phyloP scores from a whole-genome alignment of 495 filamentous ascomycete genomes.

The Melanomma pulvis-pyrius region DNA sequence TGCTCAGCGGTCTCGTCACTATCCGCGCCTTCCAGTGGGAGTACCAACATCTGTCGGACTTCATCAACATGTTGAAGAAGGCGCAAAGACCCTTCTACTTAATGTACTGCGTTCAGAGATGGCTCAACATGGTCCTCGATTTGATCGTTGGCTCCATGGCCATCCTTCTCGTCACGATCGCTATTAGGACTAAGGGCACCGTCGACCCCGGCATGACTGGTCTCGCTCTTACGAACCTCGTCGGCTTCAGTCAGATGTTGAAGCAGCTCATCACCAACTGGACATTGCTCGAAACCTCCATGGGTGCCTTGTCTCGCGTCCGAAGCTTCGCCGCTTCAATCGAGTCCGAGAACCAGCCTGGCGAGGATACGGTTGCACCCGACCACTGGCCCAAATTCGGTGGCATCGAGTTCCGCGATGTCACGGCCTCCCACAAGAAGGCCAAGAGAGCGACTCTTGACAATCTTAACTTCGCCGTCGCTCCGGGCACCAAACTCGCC shows the following conservation, averaged over 20 bases:
- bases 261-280: slow-evolving; percentile 46
- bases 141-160: slow-evolving; percentile 48
- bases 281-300: slow-evolving; percentile 55
- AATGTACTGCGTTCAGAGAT: slow-evolving; percentile 51
- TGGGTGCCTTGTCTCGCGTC: slow-evolving; percentile 55
- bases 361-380: not conserved
- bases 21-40: slow-evolving; percentile 51
- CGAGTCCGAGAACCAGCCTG: slow-evolving; percentile 38
- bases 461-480: slow-evolving; percentile 54
- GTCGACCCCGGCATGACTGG: slow-evolving; percentile 43
- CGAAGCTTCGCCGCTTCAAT: slow-evolving; percentile 46
- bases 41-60: slow-evolving; percentile 15
- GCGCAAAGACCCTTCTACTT: slow-evolving; percentile 54
- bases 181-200: slow-evolving; percentile 34
- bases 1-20: slow-evolving; percentile 48
- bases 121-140: slow-evolving; percentile 49
- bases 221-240: slow-evolving; percentile 48
- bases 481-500: slow-evolving; percentile 58
- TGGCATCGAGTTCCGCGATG: slow-evolving; percentile 15
- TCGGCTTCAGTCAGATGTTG: slow-evolving; percentile 46
- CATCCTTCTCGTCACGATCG: slow-evolving; percentile 43
- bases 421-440: slow-evolving; percentile 21
- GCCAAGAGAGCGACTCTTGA: slow-evolving; percentile 48
- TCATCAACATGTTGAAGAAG: slow-evolving; percentile 42
- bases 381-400: slow-evolving; percentile 22